Conservation (phyloP, 805 yeast genomes). For the Vanderwaltozyma verrucispora region DNA sequence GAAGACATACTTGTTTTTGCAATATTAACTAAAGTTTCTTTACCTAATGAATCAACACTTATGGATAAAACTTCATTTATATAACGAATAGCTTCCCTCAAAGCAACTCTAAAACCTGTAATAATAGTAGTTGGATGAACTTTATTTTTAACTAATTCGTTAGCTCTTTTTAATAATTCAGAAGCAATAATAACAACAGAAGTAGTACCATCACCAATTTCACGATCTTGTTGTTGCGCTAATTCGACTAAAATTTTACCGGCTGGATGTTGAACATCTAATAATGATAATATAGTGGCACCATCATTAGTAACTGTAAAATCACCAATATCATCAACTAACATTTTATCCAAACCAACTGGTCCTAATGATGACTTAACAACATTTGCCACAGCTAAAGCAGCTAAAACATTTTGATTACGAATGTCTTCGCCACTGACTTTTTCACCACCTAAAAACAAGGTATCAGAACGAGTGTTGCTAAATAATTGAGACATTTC, state of each 20-base stretch:
- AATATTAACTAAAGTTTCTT: constrained; percentile 76
- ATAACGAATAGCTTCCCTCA: constrained; percentile 81
- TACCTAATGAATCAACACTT: constrained; percentile 69
- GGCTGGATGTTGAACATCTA: constrained; percentile 98
- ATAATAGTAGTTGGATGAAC: constrained; percentile 98
- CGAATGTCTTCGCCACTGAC: constrained; percentile 93
- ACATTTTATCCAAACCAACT: constrained; percentile 96
- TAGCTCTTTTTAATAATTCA: constrained; percentile 84
- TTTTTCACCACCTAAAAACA: constrained; percentile 93
- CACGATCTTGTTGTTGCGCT: constrained; percentile 98
- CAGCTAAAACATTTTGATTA: constrained; percentile 91
- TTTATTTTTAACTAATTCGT: constrained; percentile 83
- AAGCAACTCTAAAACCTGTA: constrained; percentile 89
- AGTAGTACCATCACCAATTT: constrained; percentile 97
- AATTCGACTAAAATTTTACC: constrained; percentile 94
- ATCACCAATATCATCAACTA: constrained; percentile 98
- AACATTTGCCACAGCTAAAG: constrained; percentile 69
- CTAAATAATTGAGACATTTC: constrained; percentile 55
- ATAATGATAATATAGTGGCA: constrained; percentile 81
- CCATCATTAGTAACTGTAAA: constrained; percentile 99
- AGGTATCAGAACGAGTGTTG: constrained; percentile 80
- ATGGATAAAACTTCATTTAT: constrained; percentile 76
- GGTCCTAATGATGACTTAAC: constrained; percentile 94
- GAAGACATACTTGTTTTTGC: constrained; percentile 97
- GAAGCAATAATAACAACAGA: constrained; percentile 94